Evolutionary conservation across 495 filamentous ascomycete genomes (phyloP).

Genomic region (Penicillium bovifimosum): DNA sequence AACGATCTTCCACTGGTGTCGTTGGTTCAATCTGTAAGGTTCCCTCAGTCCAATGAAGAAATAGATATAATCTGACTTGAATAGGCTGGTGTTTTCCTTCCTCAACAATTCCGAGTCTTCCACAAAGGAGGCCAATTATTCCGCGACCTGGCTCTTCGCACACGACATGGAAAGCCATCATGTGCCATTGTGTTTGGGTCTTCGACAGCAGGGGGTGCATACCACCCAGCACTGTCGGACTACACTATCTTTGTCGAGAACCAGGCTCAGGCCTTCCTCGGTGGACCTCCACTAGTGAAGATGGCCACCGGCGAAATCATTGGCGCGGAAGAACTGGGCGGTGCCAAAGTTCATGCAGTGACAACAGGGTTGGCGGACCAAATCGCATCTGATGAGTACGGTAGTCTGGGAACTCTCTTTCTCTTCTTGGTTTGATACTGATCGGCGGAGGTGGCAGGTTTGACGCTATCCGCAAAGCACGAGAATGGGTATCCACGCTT

Average conservation of each 20-base stretch:
- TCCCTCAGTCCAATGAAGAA: too few species aligned
- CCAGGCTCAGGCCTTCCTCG: constrained; percentile 30
- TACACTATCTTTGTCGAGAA: constrained; percentile 34
- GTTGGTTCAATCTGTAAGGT: constrained; percentile 24
- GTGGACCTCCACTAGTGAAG: constrained; percentile 30
- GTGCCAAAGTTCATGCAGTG: constrained; percentile 26
- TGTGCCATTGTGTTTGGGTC: constrained; percentile 34
- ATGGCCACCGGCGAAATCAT: constrained; percentile 32
- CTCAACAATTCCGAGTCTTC: constrained; percentile 32
- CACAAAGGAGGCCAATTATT: constrained; percentile 33
- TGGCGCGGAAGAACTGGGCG: constrained; percentile 27
- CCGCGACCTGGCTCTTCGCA: constrained; percentile 26
- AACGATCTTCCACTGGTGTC: constrained; percentile 29
- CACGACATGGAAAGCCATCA: constrained; percentile 23
- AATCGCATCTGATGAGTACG: constrained; percentile 29
- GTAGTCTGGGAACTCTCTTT: background rate
- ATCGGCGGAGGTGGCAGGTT: constrained; percentile 11
- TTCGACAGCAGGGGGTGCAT: constrained; percentile 32
- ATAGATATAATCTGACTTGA: too few species aligned
- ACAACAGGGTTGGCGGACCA: constrained; percentile 30
- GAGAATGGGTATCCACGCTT: constrained; percentile 27
- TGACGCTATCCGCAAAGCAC: constrained; percentile 28
- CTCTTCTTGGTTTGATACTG: background rate
- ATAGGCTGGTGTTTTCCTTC: constrained; percentile 31
- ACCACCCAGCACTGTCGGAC: constrained; percentile 32